phyloP scores from a whole-genome alignment of 352 stramenopile genomes.

The Globisporangium orthogonon region DNA sequence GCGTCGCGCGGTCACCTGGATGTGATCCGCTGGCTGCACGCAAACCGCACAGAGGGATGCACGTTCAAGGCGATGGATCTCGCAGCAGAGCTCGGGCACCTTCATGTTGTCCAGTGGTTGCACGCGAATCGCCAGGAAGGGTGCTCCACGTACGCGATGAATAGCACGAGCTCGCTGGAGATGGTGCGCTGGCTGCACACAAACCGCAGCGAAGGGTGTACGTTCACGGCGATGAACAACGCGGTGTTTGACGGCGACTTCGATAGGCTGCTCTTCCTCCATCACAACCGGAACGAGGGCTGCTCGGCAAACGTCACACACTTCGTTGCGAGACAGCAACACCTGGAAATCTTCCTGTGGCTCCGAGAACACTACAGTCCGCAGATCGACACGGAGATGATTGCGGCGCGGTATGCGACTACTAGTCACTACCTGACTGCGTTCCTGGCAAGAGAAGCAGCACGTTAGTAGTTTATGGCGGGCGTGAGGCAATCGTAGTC shows the following conservation, averaged over 20 bases:
- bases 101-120: background rate
- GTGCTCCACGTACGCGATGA: background rate
- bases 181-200: constrained; percentile 9
- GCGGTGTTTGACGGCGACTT: constrained; percentile 1
- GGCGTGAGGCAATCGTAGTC: too few species aligned
- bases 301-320: constrained; percentile 5
- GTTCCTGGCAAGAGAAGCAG: background rate
- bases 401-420: background rate
- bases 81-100: background rate
- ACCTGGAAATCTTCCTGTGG: constrained; percentile 7
- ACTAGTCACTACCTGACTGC: background rate
- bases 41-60: background rate
- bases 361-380: constrained; percentile 2
- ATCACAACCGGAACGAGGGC: background rate
- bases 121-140: constrained; percentile 1
- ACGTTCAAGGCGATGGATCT: constrained; percentile 1
- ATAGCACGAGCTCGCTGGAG: background rate
- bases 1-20: background rate
- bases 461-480: too few species aligned
- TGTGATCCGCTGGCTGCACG: background rate
- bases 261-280: constrained; percentile 2
- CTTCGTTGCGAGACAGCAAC: constrained; percentile 2
- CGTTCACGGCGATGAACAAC: constrained; percentile 3
- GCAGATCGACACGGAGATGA: background rate
- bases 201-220: constrained; percentile 13